Conservation (phyloP, 2,329 filamentous ascomycete genomes). For the Blastomyces gilchristii region DNA sequence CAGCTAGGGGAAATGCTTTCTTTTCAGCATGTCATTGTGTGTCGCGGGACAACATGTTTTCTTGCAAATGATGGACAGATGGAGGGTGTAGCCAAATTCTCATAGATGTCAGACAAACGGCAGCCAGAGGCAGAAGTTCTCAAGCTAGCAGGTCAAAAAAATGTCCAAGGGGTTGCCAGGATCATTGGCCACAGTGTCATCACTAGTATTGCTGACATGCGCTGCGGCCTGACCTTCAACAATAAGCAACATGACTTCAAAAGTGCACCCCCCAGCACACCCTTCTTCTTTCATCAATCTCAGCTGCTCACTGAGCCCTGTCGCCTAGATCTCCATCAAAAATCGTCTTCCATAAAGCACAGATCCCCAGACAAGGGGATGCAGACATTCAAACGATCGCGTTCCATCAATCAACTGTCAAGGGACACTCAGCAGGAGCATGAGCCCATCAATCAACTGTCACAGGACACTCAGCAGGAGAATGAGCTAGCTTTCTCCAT, state of each 20-base stretch:
- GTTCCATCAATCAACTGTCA: no score
- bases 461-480: no score
- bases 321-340: neutral
- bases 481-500: no score
- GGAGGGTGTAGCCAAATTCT: conserved; percentile 22
- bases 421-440: conserved; percentile 2
- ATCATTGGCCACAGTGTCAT: conserved; percentile 21
- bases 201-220: conserved; percentile 16
- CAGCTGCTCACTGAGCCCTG: conserved; percentile 4
- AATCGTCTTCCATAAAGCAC: neutral
- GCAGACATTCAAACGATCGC: no score
- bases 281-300: conserved; percentile 12
- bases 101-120: conserved; percentile 21
- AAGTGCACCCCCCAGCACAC: conserved; percentile 5
- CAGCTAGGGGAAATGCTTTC: conserved; percentile 6
- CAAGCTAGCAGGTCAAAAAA: conserved; percentile 12
- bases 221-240: no score
- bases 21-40: conserved; percentile 15
- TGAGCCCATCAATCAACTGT: conserved; percentile 18
- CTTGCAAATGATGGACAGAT: conserved; percentile 10
- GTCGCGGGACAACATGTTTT: conserved; percentile 19
- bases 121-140: conserved; percentile 19
- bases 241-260: conserved; percentile 10
- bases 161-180: conserved; percentile 19
- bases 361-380: neutral